These are phyloP conservation scores for Fraxinus platypoda DNA, from an alignment of 305 asterid genomes.

Conservation along the genomic window DNA sequence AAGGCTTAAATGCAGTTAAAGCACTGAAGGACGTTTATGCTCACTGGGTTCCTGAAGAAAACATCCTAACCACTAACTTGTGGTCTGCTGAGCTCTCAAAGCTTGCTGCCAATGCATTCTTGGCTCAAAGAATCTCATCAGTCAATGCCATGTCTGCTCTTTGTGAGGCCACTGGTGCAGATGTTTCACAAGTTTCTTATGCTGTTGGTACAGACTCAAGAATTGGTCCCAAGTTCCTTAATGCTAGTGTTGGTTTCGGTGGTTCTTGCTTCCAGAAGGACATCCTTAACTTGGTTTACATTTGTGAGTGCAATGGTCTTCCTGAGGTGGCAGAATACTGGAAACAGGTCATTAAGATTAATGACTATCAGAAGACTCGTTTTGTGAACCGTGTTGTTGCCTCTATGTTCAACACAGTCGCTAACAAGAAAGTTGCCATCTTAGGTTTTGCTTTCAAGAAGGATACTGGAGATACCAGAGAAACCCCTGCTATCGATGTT, in stretches of 20 bases:
- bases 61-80: slow-evolving; percentile 71
- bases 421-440: slow-evolving; percentile 76
- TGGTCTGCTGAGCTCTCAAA: slow-evolving; percentile 97
- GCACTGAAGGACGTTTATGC: slow-evolving; percentile 71
- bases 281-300: slow-evolving; percentile 78
- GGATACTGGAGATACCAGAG: slow-evolving; percentile 86
- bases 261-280: slow-evolving; percentile 98
- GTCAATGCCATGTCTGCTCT: slow-evolving; percentile 95
- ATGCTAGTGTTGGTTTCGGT: slow-evolving; percentile 85
- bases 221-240: slow-evolving; percentile 79
- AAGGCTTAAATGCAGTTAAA: slow-evolving; percentile 71
- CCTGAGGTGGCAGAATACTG: slow-evolving; percentile 92
- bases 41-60: slow-evolving; percentile 76
- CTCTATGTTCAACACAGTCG: slow-evolving; percentile 87
- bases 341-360: slow-evolving; percentile 92
- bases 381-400: slow-evolving; percentile 78
- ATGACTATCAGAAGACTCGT: slow-evolving; percentile 85
- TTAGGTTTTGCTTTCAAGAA: slow-evolving; percentile 87
- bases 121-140: slow-evolving; percentile 87
- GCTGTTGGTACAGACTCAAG: slow-evolving; percentile 84
- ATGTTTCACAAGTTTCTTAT: slow-evolving; percentile 65
- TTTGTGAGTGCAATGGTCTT: slow-evolving; percentile 88
- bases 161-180: slow-evolving; percentile 91
- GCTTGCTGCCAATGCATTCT: slow-evolving; percentile 88
- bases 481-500: slow-evolving; percentile 91